Evolutionary conservation across 2,329 filamentous ascomycete species (phyloP).

Genomic region (Colletotrichum cordylinicola): DNA sequence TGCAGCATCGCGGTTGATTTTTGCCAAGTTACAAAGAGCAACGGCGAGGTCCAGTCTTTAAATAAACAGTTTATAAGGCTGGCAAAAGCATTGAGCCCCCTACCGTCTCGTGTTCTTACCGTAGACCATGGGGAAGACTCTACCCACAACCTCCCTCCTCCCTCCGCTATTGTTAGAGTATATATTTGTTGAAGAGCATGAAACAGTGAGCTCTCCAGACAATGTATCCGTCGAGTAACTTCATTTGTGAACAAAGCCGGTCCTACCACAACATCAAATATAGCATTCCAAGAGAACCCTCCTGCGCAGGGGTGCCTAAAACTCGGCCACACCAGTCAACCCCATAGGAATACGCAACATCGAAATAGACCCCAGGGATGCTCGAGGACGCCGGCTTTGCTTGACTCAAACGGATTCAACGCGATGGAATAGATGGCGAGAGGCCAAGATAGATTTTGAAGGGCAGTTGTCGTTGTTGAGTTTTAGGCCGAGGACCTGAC

Average conservation of each 20-base stretch:
- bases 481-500: too few relatives aligned
- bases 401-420: too few relatives aligned
- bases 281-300: accelerated
- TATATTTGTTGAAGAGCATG: accelerated
- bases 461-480: background rate
- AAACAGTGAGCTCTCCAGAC: accelerated
- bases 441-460: background rate
- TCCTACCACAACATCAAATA: background rate
- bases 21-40: background rate
- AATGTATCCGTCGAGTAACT: too few relatives aligned
- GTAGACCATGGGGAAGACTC: background rate
- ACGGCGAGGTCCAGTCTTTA: background rate
- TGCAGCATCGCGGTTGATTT: too few relatives aligned
- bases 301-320: background rate
- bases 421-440: too few relatives aligned
- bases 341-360: background rate
- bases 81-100: accelerated
- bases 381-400: too few relatives aligned
- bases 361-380: background rate
- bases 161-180: accelerated
- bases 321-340: background rate
- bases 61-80: background rate
- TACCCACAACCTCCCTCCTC: background rate
- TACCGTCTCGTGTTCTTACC: background rate
- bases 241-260: too few relatives aligned